phyloP scores from a whole-genome alignment of 352 stramenopile species.

The Phytophthora citricola region DNA sequence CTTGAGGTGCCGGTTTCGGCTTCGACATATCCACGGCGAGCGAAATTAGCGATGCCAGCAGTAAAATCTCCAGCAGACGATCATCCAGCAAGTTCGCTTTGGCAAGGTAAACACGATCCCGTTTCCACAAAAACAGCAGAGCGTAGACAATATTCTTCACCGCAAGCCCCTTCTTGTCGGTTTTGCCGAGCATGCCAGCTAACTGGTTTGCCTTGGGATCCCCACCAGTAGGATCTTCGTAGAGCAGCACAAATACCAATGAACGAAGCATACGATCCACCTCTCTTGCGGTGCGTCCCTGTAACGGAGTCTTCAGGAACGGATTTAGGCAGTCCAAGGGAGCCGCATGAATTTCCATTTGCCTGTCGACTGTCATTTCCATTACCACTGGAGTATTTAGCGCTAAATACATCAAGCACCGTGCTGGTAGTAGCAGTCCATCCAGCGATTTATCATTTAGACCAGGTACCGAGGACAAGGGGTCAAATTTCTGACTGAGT shows the following conservation, averaged over 20 bases:
- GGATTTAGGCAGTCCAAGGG: slow-evolving; percentile 36
- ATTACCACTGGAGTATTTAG: slow-evolving; percentile 50
- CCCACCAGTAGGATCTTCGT: slow-evolving; percentile 36
- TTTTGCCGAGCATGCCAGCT: slow-evolving; percentile 40
- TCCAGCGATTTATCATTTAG: slow-evolving; percentile 45
- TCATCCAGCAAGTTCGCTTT: slow-evolving; percentile 42
- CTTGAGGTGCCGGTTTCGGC: slow-evolving; percentile 10
- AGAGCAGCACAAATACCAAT: slow-evolving; percentile 59
- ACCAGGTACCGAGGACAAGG: slow-evolving; percentile 36
- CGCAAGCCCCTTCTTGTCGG: slow-evolving; percentile 42
- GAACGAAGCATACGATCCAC: slow-evolving; percentile 54
- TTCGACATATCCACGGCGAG: slow-evolving; percentile 42
- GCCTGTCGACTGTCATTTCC: slow-evolving; percentile 40
- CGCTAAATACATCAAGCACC: slow-evolving; percentile 60
- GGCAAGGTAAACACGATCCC: slow-evolving; percentile 43
- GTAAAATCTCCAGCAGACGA: slow-evolving; percentile 54
- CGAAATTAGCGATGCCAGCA: slow-evolving; percentile 65
- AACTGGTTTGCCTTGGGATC: slow-evolving; percentile 40
- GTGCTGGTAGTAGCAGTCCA: slow-evolving; percentile 44
- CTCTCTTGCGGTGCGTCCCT: slow-evolving; percentile 32
- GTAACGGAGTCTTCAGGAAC: slow-evolving; percentile 42
- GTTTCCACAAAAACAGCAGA: slow-evolving; percentile 61
- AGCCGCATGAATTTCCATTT: slow-evolving; percentile 32
- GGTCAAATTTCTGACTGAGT: slow-evolving; percentile 68
- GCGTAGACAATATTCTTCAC: slow-evolving; percentile 65